These are phyloP conservation scores for Flaveria brownii DNA, from an alignment of 129 eudicot species.

Conservation along the genomic window DNA sequence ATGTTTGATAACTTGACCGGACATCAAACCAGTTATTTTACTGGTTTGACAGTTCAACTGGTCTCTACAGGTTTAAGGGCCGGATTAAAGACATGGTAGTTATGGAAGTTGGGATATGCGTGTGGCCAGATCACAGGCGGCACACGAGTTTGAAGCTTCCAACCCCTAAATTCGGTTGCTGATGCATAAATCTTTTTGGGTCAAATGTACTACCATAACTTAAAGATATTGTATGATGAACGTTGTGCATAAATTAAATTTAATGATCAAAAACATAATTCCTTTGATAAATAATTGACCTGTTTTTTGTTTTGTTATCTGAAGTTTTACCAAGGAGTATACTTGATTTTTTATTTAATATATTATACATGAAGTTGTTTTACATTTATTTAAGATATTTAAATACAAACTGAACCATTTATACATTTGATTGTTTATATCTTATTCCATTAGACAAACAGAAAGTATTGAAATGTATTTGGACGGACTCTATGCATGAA, in stretches of 20 bases:
- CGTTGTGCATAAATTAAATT: background rate
- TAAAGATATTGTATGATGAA: background rate
- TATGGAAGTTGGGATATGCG: background rate
- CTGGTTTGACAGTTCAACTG: background rate
- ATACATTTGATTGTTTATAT: background rate
- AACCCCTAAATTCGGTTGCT: no score
- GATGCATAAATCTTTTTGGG: no score
- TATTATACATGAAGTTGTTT: background rate
- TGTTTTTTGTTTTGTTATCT: no score
- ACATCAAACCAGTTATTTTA: background rate
- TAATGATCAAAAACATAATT: no score
- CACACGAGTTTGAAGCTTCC: no score
- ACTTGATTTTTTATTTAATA: background rate
- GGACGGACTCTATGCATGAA: slow-evolving; percentile 22
- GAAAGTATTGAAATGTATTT: background rate
- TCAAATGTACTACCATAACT: background rate
- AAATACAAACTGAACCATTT: background rate
- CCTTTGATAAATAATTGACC: no score
- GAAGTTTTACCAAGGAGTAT: no score
- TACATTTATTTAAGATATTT: background rate
- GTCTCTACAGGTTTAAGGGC: background rate
- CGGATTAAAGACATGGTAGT: background rate
- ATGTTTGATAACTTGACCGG: background rate
- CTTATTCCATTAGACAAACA: slow-evolving; percentile 10
- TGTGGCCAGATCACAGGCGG: no score